Evolutionary conservation across 2,329 filamentous ascomycete species (phyloP).

Genomic region (Hymenoscyphus fraxineus): DNA sequence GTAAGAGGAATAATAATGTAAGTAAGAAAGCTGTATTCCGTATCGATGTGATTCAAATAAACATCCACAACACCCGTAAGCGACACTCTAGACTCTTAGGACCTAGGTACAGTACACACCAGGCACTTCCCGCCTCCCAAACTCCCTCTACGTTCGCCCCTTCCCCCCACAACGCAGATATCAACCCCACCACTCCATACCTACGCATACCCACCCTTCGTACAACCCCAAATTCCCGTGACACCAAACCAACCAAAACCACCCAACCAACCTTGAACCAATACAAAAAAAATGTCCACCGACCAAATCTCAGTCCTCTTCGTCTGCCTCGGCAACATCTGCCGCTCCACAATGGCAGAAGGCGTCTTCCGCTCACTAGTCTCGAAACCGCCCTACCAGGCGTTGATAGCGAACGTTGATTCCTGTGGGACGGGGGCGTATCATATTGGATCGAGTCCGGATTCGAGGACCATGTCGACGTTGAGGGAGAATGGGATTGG

Average conservation of each 20-base stretch:
- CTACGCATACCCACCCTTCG: too few species aligned
- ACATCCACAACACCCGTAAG: too few species aligned
- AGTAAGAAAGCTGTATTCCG: too few species aligned
- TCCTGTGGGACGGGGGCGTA: constrained; percentile 88
- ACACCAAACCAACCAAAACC: not conserved
- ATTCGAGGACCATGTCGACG: constrained; percentile 78
- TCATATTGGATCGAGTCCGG: constrained; percentile 72
- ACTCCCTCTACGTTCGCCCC: too few species aligned
- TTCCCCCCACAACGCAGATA: too few species aligned
- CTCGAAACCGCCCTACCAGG: constrained; percentile 55
- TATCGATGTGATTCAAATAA: too few species aligned
- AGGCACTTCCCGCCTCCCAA: too few species aligned
- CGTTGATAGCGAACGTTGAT: constrained; percentile 66
- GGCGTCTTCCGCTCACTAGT: constrained; percentile 78
- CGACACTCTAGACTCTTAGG: too few species aligned
- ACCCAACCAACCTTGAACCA: not conserved
- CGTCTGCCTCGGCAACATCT: constrained; percentile 97
- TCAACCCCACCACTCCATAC: too few species aligned
- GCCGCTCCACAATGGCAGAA: constrained; percentile 90
- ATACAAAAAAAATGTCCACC: constrained; percentile 22
- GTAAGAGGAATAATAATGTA: too few species aligned
- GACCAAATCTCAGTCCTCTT: constrained; percentile 73
- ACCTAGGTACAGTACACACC: too few species aligned
- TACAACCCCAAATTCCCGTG: too few species aligned
- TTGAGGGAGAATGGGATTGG: constrained; percentile 70